Evolutionary conservation across 768 basidiomycete genomes (phyloP).

Genomic region (Russula lepida): DNA sequence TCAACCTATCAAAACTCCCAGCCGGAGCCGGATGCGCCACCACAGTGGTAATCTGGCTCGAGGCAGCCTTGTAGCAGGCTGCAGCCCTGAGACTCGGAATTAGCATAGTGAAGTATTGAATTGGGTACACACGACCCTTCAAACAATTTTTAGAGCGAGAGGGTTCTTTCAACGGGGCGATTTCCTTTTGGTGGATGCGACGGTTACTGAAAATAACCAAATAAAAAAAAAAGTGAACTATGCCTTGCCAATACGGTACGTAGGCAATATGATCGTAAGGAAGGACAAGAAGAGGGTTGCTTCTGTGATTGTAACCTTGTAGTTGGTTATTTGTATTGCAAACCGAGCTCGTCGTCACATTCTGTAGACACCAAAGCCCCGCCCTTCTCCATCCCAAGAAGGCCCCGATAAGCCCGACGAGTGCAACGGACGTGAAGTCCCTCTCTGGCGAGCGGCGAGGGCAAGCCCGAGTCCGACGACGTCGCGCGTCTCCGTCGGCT

Average conservation of each 20-base stretch:
- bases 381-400: conserved; percentile 64
- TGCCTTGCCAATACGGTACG: neutral
- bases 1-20: neutral
- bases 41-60: neutral
- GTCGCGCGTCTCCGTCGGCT: conserved; percentile 81
- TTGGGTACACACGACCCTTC: too few species aligned
- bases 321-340: too few species aligned
- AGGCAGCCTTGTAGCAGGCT: too few species aligned
- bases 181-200: neutral
- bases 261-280: neutral
- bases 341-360: conserved; percentile 44
- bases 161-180: too few species aligned
- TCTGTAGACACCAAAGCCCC: conserved; percentile 83
- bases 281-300: neutral
- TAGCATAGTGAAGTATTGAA: too few species aligned
- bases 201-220: neutral
- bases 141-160: too few species aligned
- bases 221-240: neutral
- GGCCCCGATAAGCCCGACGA: neutral
- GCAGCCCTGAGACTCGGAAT: too few species aligned
- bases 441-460: conserved; percentile 49
- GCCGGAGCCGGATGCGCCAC: neutral
- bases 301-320: neutral
- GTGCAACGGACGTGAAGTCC: neutral
- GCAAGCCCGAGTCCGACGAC: conserved; percentile 83